Conservation (phyloP, 2,329 filamentous ascomycete genomes). For the Apiospora saccharicola region DNA sequence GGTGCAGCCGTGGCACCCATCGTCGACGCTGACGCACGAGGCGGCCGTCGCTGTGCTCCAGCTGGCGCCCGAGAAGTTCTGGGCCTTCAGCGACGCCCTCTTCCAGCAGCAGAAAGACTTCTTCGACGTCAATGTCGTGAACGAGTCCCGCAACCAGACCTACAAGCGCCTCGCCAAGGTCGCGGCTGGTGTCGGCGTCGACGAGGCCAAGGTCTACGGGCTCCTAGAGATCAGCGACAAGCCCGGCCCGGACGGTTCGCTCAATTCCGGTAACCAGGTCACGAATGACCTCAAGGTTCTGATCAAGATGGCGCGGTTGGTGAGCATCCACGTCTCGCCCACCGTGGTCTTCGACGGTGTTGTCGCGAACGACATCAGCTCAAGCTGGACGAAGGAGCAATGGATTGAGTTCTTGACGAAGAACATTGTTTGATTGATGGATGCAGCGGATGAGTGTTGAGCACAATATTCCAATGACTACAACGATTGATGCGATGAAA, state of each 20-base stretch:
- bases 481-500: neutral
- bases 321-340: conserved; percentile 89
- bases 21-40: conserved; percentile 82
- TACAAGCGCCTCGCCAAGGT: conserved; percentile 81
- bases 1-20: conserved; percentile 94
- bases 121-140: conserved; percentile 85
- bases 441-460: neutral
- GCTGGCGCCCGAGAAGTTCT: conserved; percentile 76
- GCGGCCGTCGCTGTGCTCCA: conserved; percentile 81
- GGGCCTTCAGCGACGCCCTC: conserved; percentile 74
- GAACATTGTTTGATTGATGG: conserved; percentile 51
- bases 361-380: conserved; percentile 79
- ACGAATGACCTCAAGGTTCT: conserved; percentile 86
- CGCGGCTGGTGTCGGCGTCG: conserved; percentile 72
- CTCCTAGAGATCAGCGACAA: conserved; percentile 74
- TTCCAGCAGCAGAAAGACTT: conserved; percentile 74
- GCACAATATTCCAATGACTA: neutral
- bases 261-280: conserved; percentile 83
- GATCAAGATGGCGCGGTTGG: conserved; percentile 79
- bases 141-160: conserved; percentile 84
- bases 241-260: conserved; percentile 68
- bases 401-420: conserved; percentile 84
- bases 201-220: conserved; percentile 73
- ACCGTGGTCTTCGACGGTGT: conserved; percentile 90
- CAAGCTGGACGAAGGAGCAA: conserved; percentile 78